Percentiles rank a stretch among this genome's conserved stretches.
Evolutionary conservation across 768 basidiomycete species (phyloP).

Genomic region (Psilocybe tampanensis): DNA sequence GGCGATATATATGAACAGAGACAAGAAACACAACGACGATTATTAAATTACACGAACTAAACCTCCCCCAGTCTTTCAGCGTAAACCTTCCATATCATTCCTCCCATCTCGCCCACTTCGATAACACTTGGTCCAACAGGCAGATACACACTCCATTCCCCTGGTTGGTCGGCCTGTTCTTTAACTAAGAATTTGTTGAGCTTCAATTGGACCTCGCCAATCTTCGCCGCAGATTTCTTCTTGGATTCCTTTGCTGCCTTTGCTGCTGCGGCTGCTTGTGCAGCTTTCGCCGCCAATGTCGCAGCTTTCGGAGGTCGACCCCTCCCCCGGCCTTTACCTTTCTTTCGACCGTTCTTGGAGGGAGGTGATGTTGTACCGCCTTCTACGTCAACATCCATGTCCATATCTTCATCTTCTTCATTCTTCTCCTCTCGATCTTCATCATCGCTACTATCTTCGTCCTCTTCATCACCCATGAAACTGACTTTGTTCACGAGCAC

Average conservation of each 20-base stretch:
- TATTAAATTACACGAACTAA: not conserved
- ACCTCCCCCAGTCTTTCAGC: constrained; percentile 44
- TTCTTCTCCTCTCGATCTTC: constrained; percentile 42
- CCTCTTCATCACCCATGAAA: constrained; percentile 60
- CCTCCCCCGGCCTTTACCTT: constrained; percentile 40
- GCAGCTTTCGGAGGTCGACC: constrained; percentile 36
- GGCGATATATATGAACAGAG: not conserved
- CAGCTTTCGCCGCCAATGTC: constrained; percentile 23
- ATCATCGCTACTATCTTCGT: constrained; percentile 59
- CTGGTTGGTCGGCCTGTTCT: constrained; percentile 45
- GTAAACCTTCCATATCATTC: constrained; percentile 72
- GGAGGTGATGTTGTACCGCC: constrained; percentile 29
- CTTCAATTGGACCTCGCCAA: constrained; percentile 63
- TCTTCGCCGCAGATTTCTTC: constrained; percentile 49
- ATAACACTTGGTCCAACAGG: constrained; percentile 61
- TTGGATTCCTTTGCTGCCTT: constrained; percentile 30
- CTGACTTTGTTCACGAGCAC: constrained; percentile 55
- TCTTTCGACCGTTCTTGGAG: constrained; percentile 45
- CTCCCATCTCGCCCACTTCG: constrained; percentile 75
- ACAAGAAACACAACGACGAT: not conserved
- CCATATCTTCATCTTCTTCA: constrained; percentile 49
- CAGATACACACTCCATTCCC: constrained; percentile 66
- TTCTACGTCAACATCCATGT: constrained; percentile 43
- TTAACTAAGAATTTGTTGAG: constrained; percentile 58
- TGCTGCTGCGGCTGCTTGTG: constrained; percentile 28